Conservation (phyloP, 306 rosid genomes). For the Cicer arietinum region DNA sequence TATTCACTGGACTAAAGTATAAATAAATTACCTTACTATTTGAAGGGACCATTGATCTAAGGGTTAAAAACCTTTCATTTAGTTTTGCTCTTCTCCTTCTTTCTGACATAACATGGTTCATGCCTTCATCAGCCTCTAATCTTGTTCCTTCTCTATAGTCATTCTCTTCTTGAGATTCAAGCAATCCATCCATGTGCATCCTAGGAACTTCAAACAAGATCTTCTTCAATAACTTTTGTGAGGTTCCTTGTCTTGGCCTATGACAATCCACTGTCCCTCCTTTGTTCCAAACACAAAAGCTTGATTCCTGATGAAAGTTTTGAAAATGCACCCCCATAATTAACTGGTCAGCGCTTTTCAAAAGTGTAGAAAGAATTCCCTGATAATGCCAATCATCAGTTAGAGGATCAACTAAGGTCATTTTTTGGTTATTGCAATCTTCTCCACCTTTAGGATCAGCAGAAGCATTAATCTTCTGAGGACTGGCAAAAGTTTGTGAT, state of each 20-base stretch:
- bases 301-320: constrained; percentile 57
- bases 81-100: constrained; percentile 76
- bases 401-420: constrained; percentile 49
- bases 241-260: constrained; percentile 51
- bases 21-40: constrained; percentile 60
- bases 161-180: constrained; percentile 64
- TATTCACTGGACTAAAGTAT: too few relatives aligned
- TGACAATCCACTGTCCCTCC: constrained; percentile 47
- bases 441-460: constrained; percentile 48
- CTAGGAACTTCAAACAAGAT: constrained; percentile 76
- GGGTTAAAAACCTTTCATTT: constrained; percentile 69
- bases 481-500: constrained; percentile 70
- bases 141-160: constrained; percentile 59
- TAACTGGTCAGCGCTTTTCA: constrained; percentile 63
- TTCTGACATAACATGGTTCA: constrained; percentile 71
- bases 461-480: constrained; percentile 48
- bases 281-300: constrained; percentile 65
- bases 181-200: constrained; percentile 60
- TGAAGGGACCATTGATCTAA: constrained; percentile 80
- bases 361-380: constrained; percentile 60
- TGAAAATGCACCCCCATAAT: constrained; percentile 51
- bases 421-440: constrained; percentile 56
- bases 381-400: constrained; percentile 67
- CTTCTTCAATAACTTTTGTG: constrained; percentile 70
- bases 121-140: constrained; percentile 71